These are phyloP conservation scores for Colletotrichum karsti DNA, from an alignment of 2,329 filamentous ascomycete species.

Conservation along the genomic window DNA sequence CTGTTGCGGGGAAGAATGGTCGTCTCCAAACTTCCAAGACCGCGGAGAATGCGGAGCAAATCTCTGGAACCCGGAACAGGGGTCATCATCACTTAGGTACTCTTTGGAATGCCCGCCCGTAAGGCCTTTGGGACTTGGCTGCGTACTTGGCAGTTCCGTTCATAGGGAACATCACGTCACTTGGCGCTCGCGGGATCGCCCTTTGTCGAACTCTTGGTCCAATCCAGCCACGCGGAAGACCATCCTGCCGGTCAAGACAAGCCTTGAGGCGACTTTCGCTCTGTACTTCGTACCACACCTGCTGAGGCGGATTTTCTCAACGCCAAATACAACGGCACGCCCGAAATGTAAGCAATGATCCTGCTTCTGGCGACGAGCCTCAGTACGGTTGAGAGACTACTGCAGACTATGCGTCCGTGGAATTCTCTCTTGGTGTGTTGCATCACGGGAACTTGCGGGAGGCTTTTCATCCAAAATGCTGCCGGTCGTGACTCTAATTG, in stretches of 20 bases:
- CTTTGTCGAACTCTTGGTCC: slow-evolving; percentile 8
- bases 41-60: slow-evolving; percentile 24
- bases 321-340: not conserved
- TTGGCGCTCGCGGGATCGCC: slow-evolving; percentile 10
- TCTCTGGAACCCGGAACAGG: not conserved
- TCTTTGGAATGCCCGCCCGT: not conserved
- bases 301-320: not conserved
- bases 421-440: slow-evolving; percentile 16
- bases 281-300: not conserved
- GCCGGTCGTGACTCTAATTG: not conserved
- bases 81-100: no score
- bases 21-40: slow-evolving; percentile 17
- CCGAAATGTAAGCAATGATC: not conserved
- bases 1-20: slow-evolving; percentile 11
- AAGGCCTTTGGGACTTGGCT: slow-evolving; percentile 15
- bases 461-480: not conserved
- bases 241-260: slow-evolving; percentile 10
- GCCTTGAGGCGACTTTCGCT: slow-evolving; percentile 1
- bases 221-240: not conserved
- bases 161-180: slow-evolving; percentile 5
- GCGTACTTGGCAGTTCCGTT: slow-evolving; percentile 1
- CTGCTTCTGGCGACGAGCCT: not conserved
- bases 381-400: not conserved
- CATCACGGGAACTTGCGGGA: slow-evolving; percentile 19
- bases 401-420: not conserved